A percentile compares a stretch with the other conserved stretches of the same genome.
Evolutionary conservation across 441 rosid genomes (phyloP).

Genomic region (Gossypium aridum): DNA sequence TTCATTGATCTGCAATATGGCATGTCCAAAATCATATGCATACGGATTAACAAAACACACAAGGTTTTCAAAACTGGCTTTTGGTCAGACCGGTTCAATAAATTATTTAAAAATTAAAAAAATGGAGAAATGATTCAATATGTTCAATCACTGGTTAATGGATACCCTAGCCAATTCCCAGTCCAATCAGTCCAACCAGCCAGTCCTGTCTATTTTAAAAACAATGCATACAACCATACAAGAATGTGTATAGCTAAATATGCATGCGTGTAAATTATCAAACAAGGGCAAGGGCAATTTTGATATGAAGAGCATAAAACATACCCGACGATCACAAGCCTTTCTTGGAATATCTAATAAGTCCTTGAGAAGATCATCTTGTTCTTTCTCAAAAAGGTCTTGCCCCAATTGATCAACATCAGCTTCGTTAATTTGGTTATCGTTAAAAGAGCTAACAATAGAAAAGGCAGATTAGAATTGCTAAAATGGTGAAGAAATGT

Average conservation of each 20-base stretch:
- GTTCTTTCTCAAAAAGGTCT: constrained; percentile 61
- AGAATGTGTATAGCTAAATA: neutral
- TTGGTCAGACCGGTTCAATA: too few relatives aligned
- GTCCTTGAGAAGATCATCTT: constrained; percentile 52
- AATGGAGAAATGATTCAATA: too few relatives aligned
- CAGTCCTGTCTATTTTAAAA: too few relatives aligned
- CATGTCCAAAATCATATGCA: neutral
- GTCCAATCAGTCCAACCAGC: too few relatives aligned
- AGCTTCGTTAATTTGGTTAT: constrained; percentile 40
- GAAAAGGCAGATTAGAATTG: neutral
- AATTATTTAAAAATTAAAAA: too few relatives aligned
- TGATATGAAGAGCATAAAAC: neutral
- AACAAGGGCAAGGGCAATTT: too few relatives aligned
- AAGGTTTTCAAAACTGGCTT: too few relatives aligned
- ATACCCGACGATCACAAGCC: constrained; percentile 59
- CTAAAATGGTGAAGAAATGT: neutral
- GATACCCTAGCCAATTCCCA: too few relatives aligned
- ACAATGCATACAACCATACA: neutral
- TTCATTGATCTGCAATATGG: constrained; percentile 43
- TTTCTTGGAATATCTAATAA: constrained; percentile 49
- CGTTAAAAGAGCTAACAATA: constrained; percentile 54
- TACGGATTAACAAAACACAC: neutral
- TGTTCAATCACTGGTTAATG: too few relatives aligned
- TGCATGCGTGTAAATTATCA: neutral
- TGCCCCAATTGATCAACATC: constrained; percentile 38